Percentiles rank a stretch among this genome's conserved stretches.
phyloP scores from a whole-genome alignment of 805 yeast species.

The Diddensiella caesifluorescens region DNA sequence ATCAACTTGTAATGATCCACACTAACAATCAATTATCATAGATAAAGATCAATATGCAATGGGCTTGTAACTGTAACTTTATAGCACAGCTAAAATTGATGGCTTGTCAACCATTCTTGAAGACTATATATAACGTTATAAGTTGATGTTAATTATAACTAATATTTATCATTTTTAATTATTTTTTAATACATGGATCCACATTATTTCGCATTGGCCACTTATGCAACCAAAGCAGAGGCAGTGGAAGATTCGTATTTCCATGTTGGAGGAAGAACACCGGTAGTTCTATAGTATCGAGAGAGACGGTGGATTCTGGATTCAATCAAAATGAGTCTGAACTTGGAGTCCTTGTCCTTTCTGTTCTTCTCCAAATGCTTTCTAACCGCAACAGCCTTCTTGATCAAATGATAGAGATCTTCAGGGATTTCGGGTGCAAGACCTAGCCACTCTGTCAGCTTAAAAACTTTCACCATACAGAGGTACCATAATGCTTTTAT shows the following conservation, averaged over 20 bases:
- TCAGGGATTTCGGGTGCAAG: constrained; percentile 99
- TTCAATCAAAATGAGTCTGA: constrained; percentile 99
- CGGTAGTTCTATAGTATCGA: constrained; percentile 99
- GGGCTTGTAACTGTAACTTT: too few species aligned
- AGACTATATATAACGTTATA: too few species aligned
- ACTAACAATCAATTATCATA: too few species aligned
- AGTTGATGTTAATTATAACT: too few species aligned
- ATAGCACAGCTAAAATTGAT: too few species aligned
- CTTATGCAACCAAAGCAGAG: constrained; percentile 97
- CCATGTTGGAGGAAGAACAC: constrained; percentile 99
- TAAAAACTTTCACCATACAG: constrained; percentile 28
- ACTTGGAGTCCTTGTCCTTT: constrained; percentile 99
- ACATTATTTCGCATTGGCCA: constrained; percentile 22
- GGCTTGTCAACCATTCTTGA: too few species aligned
- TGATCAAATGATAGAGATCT: constrained; percentile 97
- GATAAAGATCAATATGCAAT: too few species aligned
- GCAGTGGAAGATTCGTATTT: constrained; percentile 99
- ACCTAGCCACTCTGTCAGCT: constrained; percentile 35
- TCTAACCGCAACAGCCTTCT: constrained; percentile 99
- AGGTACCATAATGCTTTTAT: constrained; percentile 28
- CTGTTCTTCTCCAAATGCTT: constrained; percentile 99
- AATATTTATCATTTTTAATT: too few species aligned
- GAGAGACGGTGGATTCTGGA: constrained; percentile 99
- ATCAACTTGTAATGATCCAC: too few species aligned
- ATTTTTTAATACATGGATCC: too few species aligned